These are phyloP conservation scores for Arthrobotrys sphaeroides DNA, from an alignment of 2,329 filamentous ascomycete species.

Conservation along the genomic window DNA sequence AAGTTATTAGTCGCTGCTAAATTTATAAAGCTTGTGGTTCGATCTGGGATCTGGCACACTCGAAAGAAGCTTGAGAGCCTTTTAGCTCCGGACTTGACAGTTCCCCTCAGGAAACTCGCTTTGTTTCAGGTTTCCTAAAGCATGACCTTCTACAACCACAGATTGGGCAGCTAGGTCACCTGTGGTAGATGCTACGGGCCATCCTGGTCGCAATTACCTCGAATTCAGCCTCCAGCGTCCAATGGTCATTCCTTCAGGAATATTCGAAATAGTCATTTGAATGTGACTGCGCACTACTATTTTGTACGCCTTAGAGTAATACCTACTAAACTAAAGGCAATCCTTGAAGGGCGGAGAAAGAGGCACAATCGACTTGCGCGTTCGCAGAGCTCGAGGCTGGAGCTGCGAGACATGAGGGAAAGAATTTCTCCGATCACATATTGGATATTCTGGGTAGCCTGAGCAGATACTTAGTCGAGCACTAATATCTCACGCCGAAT, in stretches of 20 bases:
- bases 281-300: slow-evolving; percentile 15
- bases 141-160: slow-evolving; percentile 39
- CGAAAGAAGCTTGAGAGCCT: slow-evolving; percentile 20
- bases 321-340: no score
- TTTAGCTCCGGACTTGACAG: slow-evolving; percentile 33
- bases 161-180: slow-evolving; percentile 51
- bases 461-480: slow-evolving; percentile 1
- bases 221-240: slow-evolving; percentile 38
- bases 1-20: slow-evolving; percentile 26
- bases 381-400: slow-evolving; percentile 2
- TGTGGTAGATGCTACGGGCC: not conserved
- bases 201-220: slow-evolving; percentile 21
- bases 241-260: slow-evolving; percentile 39
- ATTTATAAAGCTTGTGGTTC: slow-evolving; percentile 26
- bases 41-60: slow-evolving; percentile 35
- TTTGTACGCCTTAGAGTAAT: slow-evolving; percentile 9
- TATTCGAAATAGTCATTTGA: slow-evolving; percentile 1
- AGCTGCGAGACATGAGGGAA: not conserved
- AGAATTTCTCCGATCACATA: slow-evolving; percentile 1
- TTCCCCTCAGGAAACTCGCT: slow-evolving; percentile 49
- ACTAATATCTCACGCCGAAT: slow-evolving; percentile 1
- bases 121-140: slow-evolving; percentile 53
- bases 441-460: not conserved
- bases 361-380: slow-evolving; percentile 16
- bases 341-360: slow-evolving; percentile 5